phyloP scores from a whole-genome alignment of 75 land plant species.

The Pinus albicaulis region DNA sequence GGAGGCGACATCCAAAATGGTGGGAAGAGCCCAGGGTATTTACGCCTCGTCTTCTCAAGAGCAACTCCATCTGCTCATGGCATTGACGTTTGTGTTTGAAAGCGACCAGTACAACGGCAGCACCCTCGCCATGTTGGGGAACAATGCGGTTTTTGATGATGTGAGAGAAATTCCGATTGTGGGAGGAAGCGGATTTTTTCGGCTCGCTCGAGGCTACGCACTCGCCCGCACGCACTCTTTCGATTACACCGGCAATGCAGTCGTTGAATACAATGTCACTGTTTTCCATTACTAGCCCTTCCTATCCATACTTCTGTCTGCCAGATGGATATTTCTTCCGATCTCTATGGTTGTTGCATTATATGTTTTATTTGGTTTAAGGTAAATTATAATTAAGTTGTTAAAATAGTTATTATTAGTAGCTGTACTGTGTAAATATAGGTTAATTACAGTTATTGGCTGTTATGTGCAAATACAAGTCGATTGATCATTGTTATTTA shows the following conservation, averaged over 20 bases:
- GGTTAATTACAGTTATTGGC: too few relatives aligned
- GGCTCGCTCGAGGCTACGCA: constrained; percentile 50
- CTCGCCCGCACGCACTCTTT: constrained; percentile 19
- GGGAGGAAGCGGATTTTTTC: constrained; percentile 54
- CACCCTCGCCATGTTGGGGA: constrained; percentile 32
- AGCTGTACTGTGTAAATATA: too few relatives aligned
- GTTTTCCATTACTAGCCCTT: constrained; percentile 15
- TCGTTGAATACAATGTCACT: constrained; percentile 23
- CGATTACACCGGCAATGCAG: constrained; percentile 16
- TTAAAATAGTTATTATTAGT: too few relatives aligned
- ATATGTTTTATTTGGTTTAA: too few relatives aligned
- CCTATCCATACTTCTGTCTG: too few relatives aligned
- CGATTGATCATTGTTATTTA: too few relatives aligned
- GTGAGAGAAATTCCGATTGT: constrained; percentile 56
- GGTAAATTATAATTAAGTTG: too few relatives aligned
- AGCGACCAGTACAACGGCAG: constrained; percentile 46
- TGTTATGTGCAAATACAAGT: too few relatives aligned
- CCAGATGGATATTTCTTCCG: too few relatives aligned
- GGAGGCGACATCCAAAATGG: constrained; percentile 27
- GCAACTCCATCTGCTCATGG: constrained; percentile 27
- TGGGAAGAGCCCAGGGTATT: constrained; percentile 60
- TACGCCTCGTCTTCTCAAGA: constrained; percentile 20
- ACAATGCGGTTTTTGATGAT: constrained; percentile 17
- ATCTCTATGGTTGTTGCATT: too few relatives aligned
- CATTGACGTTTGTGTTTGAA: constrained; percentile 26